Base-by-base conservation (phyloP, 73 alveolate species). In the Paramecium primaurelia region DNA sequence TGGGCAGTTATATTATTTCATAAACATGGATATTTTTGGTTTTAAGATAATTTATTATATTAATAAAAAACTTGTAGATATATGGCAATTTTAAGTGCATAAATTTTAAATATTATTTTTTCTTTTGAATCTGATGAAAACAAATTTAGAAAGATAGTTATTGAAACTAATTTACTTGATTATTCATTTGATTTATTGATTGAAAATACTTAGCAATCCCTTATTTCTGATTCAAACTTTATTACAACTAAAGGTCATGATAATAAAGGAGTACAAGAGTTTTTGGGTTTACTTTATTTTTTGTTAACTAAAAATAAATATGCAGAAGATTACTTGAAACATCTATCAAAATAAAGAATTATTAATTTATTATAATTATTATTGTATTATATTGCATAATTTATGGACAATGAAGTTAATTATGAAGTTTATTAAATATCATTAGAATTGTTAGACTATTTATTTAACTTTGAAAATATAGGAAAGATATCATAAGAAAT, bases 1-100 rank as follows among this genome's bases (percentile, higher is more conserved):
- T 80, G 91, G 91, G 91, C 91, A 11, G 58, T 49, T 4, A 80
- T 80, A 6, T 44, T 80, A 80, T 80, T 80, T 18, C 75, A 80
- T 18, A 80, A 49, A 80, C 71, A 47, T 42, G 44, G 77, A 3
- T 47, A 80, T 26, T 80, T 80, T 80, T 80, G 91, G 91, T 80
- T 80, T 47, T 45, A 80, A 47, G 91, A 80, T 80, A 80, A 80
- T 47, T 47, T 80, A 26, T 25, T 80, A 26, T 18, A 26, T 45
- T 28, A 80, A 47, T 45, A 80, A 47, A 45, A 80, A 49, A 25
- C 47, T 12, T 49, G 64, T 20, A 80, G 91, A 80, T 32, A 11
- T 42, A 32, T 80, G 58, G 91, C 91, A 22, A 26, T 40, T 12
- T 34, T 80, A 1, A 32, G 91, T 49, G 71, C 91, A 22, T 12